Conservation (phyloP, 805 yeast species). For the Metschnikowia vanudenii region DNA sequence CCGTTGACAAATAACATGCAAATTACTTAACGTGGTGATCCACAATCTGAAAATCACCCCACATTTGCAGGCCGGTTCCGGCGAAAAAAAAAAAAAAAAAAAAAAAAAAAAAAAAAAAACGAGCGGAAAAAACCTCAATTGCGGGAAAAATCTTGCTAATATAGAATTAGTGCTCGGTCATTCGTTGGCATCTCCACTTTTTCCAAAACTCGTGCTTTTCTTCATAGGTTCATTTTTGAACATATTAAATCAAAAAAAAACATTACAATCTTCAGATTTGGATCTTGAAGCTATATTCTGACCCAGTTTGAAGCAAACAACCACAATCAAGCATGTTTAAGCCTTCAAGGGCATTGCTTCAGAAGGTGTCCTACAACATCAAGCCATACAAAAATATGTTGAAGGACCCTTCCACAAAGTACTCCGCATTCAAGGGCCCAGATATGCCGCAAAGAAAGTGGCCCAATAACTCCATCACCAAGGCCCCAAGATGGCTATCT, state of each 20-base stretch:
- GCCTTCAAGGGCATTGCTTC: constrained; percentile 23
- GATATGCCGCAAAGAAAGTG: constrained; percentile 62
- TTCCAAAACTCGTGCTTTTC: not conserved
- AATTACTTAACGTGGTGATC: too few relatives aligned
- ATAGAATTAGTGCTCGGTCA: not conserved
- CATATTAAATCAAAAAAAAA: too few relatives aligned
- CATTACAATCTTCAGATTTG: not conserved
- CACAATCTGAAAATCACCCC: too few relatives aligned
- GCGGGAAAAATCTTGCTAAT: too few relatives aligned
- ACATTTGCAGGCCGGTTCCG: constrained; percentile 1
- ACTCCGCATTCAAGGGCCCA: constrained; percentile 54
- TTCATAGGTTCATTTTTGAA: not conserved
- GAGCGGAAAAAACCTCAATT: constrained; percentile 2
- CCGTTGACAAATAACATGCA: too few relatives aligned
- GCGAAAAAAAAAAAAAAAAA: not conserved
- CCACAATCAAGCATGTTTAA: constrained; percentile 24
- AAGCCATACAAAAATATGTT: constrained; percentile 48
- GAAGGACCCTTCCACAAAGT: constrained; percentile 65
- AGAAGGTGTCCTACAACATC: constrained; percentile 26
- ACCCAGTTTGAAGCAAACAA: not conserved
- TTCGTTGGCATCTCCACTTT: not conserved
- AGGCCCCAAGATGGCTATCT: constrained; percentile 78
- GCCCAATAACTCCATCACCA: constrained; percentile 65
- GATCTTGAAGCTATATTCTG: not conserved
- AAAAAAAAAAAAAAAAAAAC: not conserved